Conservation (phyloP, 2,329 filamentous ascomycete genomes). For the Nemania sp. region DNA sequence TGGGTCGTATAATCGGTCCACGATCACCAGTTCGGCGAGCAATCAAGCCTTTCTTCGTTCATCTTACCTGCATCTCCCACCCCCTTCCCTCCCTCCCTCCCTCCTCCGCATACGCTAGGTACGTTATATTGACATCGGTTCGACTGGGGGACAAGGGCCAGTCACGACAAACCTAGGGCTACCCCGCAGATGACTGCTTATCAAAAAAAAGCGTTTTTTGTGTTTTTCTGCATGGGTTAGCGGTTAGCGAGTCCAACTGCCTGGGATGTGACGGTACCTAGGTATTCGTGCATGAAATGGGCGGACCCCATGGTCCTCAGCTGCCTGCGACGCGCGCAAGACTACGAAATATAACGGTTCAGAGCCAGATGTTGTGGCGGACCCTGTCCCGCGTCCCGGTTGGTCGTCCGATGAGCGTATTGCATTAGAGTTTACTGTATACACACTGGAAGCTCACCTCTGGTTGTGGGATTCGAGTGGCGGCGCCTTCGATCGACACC, state of each 20-base stretch:
- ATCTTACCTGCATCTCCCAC: conserved; percentile 29
- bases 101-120: neutral
- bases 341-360: conserved; percentile 29
- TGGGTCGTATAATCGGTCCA: conserved; percentile 26
- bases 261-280: conserved; percentile 26
- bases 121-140: conserved; percentile 26
- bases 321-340: neutral
- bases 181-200: conserved; percentile 40
- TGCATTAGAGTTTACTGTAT: conserved; percentile 12
- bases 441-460: neutral
- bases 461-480: conserved; percentile 13
- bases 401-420: conserved; percentile 19
- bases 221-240: conserved; percentile 22
- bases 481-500: conserved; percentile 10
- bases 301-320: conserved; percentile 20
- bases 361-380: conserved; percentile 1
- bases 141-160: conserved; percentile 9
- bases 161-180: conserved; percentile 21
- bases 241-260: conserved; percentile 33
- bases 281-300: conserved; percentile 27
- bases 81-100: conserved; percentile 13
- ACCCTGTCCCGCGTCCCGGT: conserved; percentile 10
- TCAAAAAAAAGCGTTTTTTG: conserved; percentile 21
- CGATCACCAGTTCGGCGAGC: conserved; percentile 23
- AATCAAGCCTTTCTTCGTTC: conserved; percentile 28